Evolutionary conservation across 768 basidiomycete species (phyloP).

Genomic region (Boletus subparvulus): DNA sequence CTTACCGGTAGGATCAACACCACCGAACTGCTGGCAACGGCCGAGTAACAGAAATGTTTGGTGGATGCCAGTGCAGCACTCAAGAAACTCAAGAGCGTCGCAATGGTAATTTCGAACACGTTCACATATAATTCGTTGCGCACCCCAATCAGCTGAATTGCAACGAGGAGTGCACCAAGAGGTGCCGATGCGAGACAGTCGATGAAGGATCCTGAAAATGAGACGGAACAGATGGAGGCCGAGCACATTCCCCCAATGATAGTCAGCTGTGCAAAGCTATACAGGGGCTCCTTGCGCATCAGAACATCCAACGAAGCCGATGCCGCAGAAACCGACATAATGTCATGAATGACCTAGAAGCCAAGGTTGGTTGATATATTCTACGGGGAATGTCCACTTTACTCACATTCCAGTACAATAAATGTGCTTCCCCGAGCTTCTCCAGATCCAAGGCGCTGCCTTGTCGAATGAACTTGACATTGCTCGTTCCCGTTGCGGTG

Average conservation of each 20-base stretch:
- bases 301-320: conserved; percentile 65
- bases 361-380: not conserved
- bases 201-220: conserved; percentile 75
- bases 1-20: conserved; percentile 77
- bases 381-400: not conserved
- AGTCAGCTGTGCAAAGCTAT: conserved; percentile 58
- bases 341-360: conserved; percentile 76
- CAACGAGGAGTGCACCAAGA: conserved; percentile 71
- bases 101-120: conserved; percentile 81
- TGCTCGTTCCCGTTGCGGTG: conserved; percentile 72
- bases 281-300: conserved; percentile 66
- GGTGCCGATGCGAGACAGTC: conserved; percentile 74
- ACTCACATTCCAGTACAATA: conserved; percentile 71
- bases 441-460: conserved; percentile 69
- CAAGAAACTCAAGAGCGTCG: conserved; percentile 76
- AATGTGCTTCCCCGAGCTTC: conserved; percentile 70
- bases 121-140: conserved; percentile 79
- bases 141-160: conserved; percentile 67
- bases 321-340: conserved; percentile 72
- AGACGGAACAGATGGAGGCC: conserved; percentile 67
- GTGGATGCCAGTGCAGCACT: conserved; percentile 72
- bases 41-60: conserved; percentile 75
- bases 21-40: conserved; percentile 72
- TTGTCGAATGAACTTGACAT: conserved; percentile 77
- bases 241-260: conserved; percentile 79